phyloP scores from a whole-genome alignment of 225 moss, liverwort and hornwort species.

The Thuidium tamariscinum region DNA sequence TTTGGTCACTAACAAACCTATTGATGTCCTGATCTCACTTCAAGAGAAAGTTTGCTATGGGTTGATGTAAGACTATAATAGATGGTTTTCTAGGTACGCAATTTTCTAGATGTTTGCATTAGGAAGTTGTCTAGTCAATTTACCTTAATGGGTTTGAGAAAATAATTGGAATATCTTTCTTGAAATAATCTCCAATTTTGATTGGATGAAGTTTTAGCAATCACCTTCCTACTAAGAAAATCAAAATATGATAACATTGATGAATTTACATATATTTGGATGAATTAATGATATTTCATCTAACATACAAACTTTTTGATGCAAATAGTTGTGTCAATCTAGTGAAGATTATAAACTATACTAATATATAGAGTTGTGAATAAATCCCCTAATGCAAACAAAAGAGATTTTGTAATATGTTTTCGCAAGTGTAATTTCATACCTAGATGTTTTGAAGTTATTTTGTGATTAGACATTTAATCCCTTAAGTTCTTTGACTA shows the following conservation, averaged over 20 bases:
- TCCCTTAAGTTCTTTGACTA: too few relatives aligned
- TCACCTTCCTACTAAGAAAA: not conserved
- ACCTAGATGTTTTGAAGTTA: not conserved
- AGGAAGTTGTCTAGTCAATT: too few relatives aligned
- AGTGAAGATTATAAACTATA: not conserved
- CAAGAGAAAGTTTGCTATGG: too few relatives aligned
- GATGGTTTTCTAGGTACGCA: too few relatives aligned
- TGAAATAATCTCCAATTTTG: not conserved
- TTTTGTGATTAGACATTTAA: too few relatives aligned
- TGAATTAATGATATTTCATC: not conserved
- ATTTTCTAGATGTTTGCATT: too few relatives aligned
- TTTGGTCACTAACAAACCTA: too few relatives aligned
- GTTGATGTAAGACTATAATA: too few relatives aligned
- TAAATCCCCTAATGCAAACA: not conserved
- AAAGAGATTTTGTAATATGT: accelerated
- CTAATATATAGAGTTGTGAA: not conserved
- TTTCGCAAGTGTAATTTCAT: not conserved
- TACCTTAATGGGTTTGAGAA: too few relatives aligned
- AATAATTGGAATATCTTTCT: not conserved
- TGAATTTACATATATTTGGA: not conserved
- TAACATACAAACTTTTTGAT: not conserved
- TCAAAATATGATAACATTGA: not conserved
- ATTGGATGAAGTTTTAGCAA: not conserved
- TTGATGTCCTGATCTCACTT: too few relatives aligned
- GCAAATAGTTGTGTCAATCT: not conserved